phyloP scores from a whole-genome alignment of 768 basidiomycete genomes.

The Dioszegia crocea region DNA sequence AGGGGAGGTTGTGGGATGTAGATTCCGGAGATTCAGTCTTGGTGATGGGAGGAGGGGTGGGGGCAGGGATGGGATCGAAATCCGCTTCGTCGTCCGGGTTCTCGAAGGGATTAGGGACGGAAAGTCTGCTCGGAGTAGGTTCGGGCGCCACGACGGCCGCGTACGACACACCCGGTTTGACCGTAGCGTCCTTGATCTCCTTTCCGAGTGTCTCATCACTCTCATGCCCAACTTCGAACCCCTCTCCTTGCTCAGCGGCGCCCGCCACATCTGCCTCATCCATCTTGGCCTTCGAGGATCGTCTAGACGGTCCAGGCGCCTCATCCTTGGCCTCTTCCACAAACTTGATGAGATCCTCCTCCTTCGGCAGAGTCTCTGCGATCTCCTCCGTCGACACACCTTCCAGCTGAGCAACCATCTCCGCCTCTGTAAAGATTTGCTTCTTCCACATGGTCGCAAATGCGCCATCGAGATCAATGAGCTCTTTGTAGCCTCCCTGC shows the following conservation, averaged over 20 bases:
- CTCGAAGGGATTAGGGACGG: background rate
- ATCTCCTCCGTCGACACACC: slow-evolving; percentile 20
- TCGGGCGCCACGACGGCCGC: slow-evolving; percentile 6
- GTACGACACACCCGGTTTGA: slow-evolving; percentile 4
- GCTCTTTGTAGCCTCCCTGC: slow-evolving; percentile 61
- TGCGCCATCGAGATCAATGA: slow-evolving; percentile 61
- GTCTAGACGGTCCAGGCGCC: slow-evolving; percentile 2
- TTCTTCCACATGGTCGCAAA: slow-evolving; percentile 63
- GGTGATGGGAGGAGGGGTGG: background rate
- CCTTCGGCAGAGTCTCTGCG: slow-evolving; percentile 1
- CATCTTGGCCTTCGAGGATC: slow-evolving; percentile 10
- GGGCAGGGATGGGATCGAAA: background rate
- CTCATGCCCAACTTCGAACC: background rate
- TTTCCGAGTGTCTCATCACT: background rate
- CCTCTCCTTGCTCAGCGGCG: background rate
- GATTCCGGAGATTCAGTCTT: background rate
- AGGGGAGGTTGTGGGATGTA: background rate
- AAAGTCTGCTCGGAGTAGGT: background rate
- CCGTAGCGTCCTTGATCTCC: background rate
- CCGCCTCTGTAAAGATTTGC: slow-evolving; percentile 65
- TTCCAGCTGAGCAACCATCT: slow-evolving; percentile 50
- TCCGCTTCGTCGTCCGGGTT: no score
- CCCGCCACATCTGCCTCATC: background rate
- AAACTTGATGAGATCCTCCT: slow-evolving; percentile 17
- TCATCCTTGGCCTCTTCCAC: slow-evolving; percentile 8